Percentiles rank a stretch among this genome's conserved stretches.
Evolutionary conservation across 2,329 filamentous ascomycete genomes (phyloP).

Genomic region (Hawksworthiomyces lignivorus): DNA sequence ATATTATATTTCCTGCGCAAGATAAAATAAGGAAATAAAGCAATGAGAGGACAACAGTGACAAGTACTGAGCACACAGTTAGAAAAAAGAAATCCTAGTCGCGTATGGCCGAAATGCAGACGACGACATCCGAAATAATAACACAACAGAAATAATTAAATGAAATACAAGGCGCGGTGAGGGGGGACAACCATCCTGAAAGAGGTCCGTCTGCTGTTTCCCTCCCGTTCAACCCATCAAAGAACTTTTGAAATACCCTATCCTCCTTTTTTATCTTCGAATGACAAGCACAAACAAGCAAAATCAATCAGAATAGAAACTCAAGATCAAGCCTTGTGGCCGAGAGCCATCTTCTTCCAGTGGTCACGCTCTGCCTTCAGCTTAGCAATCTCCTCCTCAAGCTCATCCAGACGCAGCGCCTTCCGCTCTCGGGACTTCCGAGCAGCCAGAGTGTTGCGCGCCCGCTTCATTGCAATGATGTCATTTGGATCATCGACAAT

Average conservation of each 20-base stretch:
- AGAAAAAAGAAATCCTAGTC: neutral
- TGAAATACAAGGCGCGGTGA: too few species aligned
- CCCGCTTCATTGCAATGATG: conserved; percentile 79
- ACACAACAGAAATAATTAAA: neutral
- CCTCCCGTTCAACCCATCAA: conserved; percentile 5
- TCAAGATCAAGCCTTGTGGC: conserved; percentile 21
- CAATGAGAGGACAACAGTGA: too few species aligned
- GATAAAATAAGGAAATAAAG: neutral
- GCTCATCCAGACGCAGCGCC: conserved; percentile 63
- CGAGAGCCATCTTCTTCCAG: conserved; percentile 52
- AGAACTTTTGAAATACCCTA: conserved; percentile 5
- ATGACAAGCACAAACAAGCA: neutral
- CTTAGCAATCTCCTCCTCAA: conserved; percentile 66
- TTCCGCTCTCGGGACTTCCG: conserved; percentile 89
- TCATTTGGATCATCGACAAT: conserved; percentile 67
- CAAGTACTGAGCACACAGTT: too few species aligned
- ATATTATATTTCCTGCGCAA: neutral
- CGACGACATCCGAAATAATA: neutral
- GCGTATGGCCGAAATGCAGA: too few species aligned
- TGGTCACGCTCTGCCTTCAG: conserved; percentile 59
- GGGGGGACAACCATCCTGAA: too few species aligned
- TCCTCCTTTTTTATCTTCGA: conserved; percentile 4
- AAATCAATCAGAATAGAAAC: conserved; percentile 1
- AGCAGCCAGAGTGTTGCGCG: conserved; percentile 85
- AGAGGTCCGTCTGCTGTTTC: conserved; percentile 1